Conservation (phyloP, 2,329 filamentous ascomycete species). For the Neophaeococcomyces aloes region DNA sequence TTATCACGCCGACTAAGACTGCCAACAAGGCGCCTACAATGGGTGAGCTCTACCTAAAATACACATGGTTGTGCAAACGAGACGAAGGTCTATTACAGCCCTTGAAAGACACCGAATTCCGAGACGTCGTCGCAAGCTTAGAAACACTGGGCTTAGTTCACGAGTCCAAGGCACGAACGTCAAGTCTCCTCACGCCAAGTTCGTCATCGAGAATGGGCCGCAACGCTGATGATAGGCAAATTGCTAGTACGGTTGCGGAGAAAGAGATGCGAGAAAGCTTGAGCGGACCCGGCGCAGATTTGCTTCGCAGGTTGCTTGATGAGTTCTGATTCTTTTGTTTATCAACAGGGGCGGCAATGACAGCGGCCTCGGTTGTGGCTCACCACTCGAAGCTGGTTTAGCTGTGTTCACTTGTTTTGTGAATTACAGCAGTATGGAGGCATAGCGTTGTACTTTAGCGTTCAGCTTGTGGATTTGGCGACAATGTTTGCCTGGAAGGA, state of each 20-base stretch:
- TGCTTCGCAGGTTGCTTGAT: slow-evolving; percentile 32
- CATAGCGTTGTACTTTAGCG: no score
- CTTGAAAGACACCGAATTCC: slow-evolving; percentile 82
- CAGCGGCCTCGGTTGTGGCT: no score
- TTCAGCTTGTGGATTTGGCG: no score
- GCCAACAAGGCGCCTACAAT: slow-evolving; percentile 59
- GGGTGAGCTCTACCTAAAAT: slow-evolving; percentile 74
- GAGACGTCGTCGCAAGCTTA: slow-evolving; percentile 79
- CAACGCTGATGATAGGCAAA: slow-evolving; percentile 61
- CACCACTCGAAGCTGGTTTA: no score
- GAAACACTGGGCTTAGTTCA: slow-evolving; percentile 77
- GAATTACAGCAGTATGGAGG: no score
- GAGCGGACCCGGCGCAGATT: slow-evolving; percentile 42
- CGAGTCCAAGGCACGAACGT: slow-evolving; percentile 57
- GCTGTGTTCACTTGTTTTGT: no score
- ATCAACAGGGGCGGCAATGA: no score
- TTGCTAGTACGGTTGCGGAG: slow-evolving; percentile 70
- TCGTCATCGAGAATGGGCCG: slow-evolving; percentile 47
- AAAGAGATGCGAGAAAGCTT: slow-evolving; percentile 66
- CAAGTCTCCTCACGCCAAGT: slow-evolving; percentile 54
- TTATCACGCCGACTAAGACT: slow-evolving; percentile 51
- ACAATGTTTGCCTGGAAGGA: no score
- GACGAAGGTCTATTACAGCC: slow-evolving; percentile 77
- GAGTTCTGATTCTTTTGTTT: slow-evolving; percentile 10
- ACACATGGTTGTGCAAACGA: slow-evolving; percentile 68